phyloP scores from a whole-genome alignment of 2,329 filamentous ascomycete genomes.

The Mycocentrospora acerina region DNA sequence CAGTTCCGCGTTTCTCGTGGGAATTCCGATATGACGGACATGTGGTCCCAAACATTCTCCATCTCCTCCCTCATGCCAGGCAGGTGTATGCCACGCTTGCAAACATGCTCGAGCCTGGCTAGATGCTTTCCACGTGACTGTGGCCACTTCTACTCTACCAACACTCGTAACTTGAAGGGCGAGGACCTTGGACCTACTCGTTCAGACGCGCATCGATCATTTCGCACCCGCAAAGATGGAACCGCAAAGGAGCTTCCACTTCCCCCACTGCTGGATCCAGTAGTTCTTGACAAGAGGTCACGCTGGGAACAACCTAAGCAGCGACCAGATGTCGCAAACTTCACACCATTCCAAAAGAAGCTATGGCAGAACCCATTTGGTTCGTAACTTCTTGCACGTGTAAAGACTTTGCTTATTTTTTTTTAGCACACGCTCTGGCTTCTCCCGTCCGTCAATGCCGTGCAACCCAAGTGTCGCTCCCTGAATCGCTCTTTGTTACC shows the following conservation, averaged over 20 bases:
- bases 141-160: slow-evolving; percentile 14
- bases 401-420: slow-evolving; percentile 4
- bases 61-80: slow-evolving; percentile 29
- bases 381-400: slow-evolving; percentile 31
- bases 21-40: no score
- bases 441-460: slow-evolving; percentile 61
- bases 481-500: slow-evolving; percentile 63
- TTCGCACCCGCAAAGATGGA: slow-evolving; percentile 38
- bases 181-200: slow-evolving; percentile 31
- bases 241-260: slow-evolving; percentile 44
- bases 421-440: slow-evolving; percentile 61
- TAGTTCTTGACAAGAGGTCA: slow-evolving; percentile 38
- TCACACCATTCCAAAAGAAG: slow-evolving; percentile 58
- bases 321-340: slow-evolving; percentile 43
- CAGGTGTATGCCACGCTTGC: slow-evolving; percentile 19
- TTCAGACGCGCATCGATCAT: slow-evolving; percentile 34
- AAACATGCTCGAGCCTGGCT: slow-evolving; percentile 18
- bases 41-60: no score
- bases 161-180: slow-evolving; percentile 14
- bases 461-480: slow-evolving; percentile 53
- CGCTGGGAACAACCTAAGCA: slow-evolving; percentile 45
- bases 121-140: slow-evolving; percentile 6
- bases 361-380: slow-evolving; percentile 66
- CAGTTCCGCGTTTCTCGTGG: not conserved
- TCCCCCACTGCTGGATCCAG: slow-evolving; percentile 52